Percentiles rank a stretch among this genome's conserved stretches.
Conservation (phyloP, 2,329 filamentous ascomycete genomes). For the Dendryphion nanum region DNA sequence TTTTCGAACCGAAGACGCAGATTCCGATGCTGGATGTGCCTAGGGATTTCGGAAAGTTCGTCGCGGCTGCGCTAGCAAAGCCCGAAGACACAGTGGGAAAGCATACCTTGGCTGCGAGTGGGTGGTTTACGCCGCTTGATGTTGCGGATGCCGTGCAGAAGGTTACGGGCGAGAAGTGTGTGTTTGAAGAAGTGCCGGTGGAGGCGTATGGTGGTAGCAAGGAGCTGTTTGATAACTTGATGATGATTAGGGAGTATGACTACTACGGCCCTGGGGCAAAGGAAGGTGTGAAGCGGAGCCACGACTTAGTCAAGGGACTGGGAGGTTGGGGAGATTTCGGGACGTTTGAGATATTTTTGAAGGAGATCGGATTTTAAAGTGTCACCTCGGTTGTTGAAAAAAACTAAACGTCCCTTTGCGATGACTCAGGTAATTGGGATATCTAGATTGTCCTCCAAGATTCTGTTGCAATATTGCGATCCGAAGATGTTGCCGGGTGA, state of each 20-base stretch:
- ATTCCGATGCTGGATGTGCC: conserved; percentile 16
- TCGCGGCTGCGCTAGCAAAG: conserved; percentile 11
- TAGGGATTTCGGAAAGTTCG: conserved; percentile 16
- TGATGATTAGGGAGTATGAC: conserved; percentile 1
- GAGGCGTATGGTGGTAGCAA: background rate
- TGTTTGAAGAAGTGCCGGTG: background rate
- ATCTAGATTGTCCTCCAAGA: too few species aligned
- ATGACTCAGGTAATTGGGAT: too few species aligned
- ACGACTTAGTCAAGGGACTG: background rate
- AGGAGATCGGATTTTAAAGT: background rate
- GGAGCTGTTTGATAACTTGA: background rate
- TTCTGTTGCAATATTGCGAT: too few species aligned
- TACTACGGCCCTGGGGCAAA: conserved; percentile 1
- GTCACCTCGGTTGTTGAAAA: too few species aligned
- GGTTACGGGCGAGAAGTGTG: background rate
- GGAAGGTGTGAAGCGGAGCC: background rate
- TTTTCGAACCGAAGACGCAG: conserved; percentile 8
- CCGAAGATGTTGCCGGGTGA: too few species aligned
- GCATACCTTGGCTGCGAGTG: conserved; percentile 5
- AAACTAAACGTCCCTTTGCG: too few species aligned
- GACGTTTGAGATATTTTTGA: background rate
- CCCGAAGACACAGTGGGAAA: conserved; percentile 8
- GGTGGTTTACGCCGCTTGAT: conserved; percentile 9
- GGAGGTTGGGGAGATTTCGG: background rate
- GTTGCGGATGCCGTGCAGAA: conserved; percentile 7